These are phyloP conservation scores for Herpetospermum pedunculosum DNA, from an alignment of 306 rosid genomes.

Conservation along the genomic window DNA sequence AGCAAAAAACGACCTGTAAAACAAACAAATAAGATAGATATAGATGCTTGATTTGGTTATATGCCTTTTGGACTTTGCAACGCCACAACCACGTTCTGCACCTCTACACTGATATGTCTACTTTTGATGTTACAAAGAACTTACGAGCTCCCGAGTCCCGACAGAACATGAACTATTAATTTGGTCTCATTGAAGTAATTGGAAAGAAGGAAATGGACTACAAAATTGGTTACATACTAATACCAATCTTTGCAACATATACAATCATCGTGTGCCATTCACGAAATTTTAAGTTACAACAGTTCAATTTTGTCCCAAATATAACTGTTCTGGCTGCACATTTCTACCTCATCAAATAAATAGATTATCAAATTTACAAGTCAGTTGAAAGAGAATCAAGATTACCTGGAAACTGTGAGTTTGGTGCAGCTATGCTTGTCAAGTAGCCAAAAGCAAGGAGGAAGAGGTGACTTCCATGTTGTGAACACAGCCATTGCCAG, in stretches of 20 bases:
- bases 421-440: slow-evolving; percentile 3
- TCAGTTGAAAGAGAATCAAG: background rate
- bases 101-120: too few species aligned
- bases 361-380: background rate
- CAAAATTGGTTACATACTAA: background rate
- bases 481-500: background rate
- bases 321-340: background rate
- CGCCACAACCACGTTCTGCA: background rate
- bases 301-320: background rate
- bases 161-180: background rate
- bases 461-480: background rate
- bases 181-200: background rate
- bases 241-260: slow-evolving; percentile 6
- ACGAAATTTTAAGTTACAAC: background rate
- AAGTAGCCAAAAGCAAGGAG: background rate
- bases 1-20: background rate
- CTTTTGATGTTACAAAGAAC: background rate
- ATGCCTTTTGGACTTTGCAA: background rate
- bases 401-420: slow-evolving; percentile 5
- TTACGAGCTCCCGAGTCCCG: background rate
- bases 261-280: background rate
- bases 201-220: background rate
- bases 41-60: background rate
- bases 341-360: background rate
- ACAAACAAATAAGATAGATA: background rate